A percentile compares a stretch with the other conserved stretches of the same genome.
These are phyloP conservation scores for Populus alba DNA, from an alignment of 345 rosid species.

Conservation along the genomic window DNA sequence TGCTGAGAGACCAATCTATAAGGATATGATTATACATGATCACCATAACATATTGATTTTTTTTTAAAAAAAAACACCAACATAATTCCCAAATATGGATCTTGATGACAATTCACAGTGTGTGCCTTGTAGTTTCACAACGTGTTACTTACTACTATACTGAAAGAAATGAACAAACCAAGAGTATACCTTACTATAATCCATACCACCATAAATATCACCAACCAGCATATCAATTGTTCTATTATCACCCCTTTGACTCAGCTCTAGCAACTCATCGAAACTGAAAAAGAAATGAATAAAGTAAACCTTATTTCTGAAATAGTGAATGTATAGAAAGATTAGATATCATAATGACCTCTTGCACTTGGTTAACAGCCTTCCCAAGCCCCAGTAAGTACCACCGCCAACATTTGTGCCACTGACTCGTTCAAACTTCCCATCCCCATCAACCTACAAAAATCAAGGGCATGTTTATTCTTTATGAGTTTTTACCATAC, in stretches of 20 bases:
- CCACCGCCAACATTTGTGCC: conserved; percentile 99
- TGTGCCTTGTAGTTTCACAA: background rate
- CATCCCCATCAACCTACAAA: conserved; percentile 89
- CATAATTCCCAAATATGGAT: background rate
- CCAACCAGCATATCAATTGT: conserved; percentile 97
- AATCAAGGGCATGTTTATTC: conserved; percentile 7
- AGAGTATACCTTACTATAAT: conserved; percentile 73
- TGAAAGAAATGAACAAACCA: conserved; percentile 1
- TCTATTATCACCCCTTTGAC: conserved; percentile 94
- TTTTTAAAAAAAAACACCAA: background rate
- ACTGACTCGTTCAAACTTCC: conserved; percentile 93
- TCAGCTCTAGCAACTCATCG: conserved; percentile 91
- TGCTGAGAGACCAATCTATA: conserved; percentile 92
- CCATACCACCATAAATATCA: conserved; percentile 97
- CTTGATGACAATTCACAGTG: background rate
- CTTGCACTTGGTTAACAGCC: conserved; percentile 87
- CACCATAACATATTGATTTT: background rate
- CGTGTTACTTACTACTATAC: background rate
- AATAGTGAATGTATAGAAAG: background rate
- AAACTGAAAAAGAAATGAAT: conserved; percentile 50
- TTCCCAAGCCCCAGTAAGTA: conserved; percentile 97
- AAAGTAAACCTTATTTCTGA: background rate
- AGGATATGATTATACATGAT: conserved; percentile 1
- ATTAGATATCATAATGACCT: conserved; percentile 46
- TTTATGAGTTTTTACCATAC: conserved; percentile 2